Conservation (phyloP, 768 basidiomycete species). For the Neoboletus brunneissimus region DNA sequence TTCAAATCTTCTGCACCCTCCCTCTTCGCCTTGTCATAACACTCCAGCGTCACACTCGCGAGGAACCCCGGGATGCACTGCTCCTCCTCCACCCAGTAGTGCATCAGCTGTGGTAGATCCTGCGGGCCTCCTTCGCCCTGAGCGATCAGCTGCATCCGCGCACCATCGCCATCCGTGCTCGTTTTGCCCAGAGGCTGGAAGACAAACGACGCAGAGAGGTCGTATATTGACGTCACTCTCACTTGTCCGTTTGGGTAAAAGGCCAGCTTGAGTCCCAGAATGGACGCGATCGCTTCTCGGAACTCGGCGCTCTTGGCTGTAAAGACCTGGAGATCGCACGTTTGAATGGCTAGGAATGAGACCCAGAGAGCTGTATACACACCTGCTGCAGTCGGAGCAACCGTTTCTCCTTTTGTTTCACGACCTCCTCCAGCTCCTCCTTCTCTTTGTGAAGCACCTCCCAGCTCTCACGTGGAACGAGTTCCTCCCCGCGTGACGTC, state of each 20-base stretch:
- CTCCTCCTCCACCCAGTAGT: constrained; percentile 83
- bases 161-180: constrained; percentile 38
- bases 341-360: too few species aligned
- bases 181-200: constrained; percentile 60
- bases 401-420: constrained; percentile 80
- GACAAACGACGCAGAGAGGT: constrained; percentile 82
- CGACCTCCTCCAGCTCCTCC: constrained; percentile 55
- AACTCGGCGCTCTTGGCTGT: constrained; percentile 85
- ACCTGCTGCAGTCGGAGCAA: constrained; percentile 80
- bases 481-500: constrained; percentile 16
- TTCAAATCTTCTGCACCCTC: constrained; percentile 10
- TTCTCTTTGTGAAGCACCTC: constrained; percentile 71
- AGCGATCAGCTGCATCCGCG: constrained; percentile 69
- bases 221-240: constrained; percentile 87
- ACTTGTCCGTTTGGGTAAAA: constrained; percentile 92
- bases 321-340: constrained; percentile 61
- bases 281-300: constrained; percentile 83
- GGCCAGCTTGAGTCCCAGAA: constrained; percentile 87
- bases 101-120: constrained; percentile 71
- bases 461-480: constrained; percentile 79
- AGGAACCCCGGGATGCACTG: constrained; percentile 88
- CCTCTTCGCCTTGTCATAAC: constrained; percentile 73
- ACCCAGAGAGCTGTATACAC: constrained; percentile 33
- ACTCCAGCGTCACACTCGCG: constrained; percentile 84
- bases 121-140: constrained; percentile 74